Base-by-base conservation (phyloP, 306 rosid species). In the Prosopis cineraria region DNA sequence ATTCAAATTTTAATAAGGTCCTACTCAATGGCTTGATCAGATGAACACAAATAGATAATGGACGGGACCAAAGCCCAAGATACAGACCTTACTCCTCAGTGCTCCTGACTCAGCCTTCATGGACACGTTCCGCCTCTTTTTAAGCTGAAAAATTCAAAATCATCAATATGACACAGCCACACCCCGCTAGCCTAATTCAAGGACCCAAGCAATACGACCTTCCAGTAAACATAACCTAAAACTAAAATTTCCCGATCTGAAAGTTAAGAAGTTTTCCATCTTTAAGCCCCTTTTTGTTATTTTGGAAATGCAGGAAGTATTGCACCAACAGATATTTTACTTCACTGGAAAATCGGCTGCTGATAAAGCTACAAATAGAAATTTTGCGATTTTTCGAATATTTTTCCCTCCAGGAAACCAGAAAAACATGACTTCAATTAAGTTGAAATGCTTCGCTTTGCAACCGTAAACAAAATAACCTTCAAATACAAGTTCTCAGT, bases 31-130 rank as follows among this genome's bases (percentile, higher is more conserved):
- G 67, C 87, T 74, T 81, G 82, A 78, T 85, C 89, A 43, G 63
- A 86, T 74, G 65, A 90, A 67, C 85, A 40, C 71, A 58, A 85
- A 68, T 63, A 5, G 45, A 64, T 77, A 76, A 84, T 83, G 89
- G 96, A 86, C 89, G 96, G 97, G 94, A 86, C 93, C 95, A 81
- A 83, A 52, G 69, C 64, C 80, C 72, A 78, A 84, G 85, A 85
- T 83, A 79, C 73, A 82, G 84, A 74, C 67, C 63, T 70, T 56
- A 44, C 69, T 77, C 58, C 71, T 66, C 64, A 53, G 88, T 78
- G 73, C 86, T 87, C 83, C 80, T 83, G 70, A 40, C 81, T 84
- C 69, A 84, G 88, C 74, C 71, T 37, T 70, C 77, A 80, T 75
- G 19, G 88, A 83, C 87, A 84, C 64, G 79, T 80, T 74, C 72